These are phyloP conservation scores for Dryas octopetala DNA, from an alignment of 306 rosid species.

Conservation along the genomic window DNA sequence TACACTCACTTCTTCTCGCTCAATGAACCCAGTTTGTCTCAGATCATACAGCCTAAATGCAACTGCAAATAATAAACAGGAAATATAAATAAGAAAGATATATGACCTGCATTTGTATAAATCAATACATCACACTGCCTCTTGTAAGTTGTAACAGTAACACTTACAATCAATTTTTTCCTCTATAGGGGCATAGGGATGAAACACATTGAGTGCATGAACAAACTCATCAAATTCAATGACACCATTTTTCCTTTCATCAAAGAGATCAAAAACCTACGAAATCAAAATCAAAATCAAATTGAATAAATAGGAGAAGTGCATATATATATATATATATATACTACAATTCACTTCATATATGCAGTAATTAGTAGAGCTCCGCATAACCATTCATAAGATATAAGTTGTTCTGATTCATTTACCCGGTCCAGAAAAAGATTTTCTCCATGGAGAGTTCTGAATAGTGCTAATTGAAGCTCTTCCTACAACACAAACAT, in stretches of 20 bases:
- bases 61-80: conserved; percentile 47
- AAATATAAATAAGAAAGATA: conserved; percentile 20
- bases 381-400: neutral
- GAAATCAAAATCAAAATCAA: neutral
- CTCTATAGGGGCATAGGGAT: conserved; percentile 66
- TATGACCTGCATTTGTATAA: conserved; percentile 19
- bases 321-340: neutral
- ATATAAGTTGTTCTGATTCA: conserved; percentile 5
- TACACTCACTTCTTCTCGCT: conserved; percentile 74
- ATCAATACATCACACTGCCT: conserved; percentile 2
- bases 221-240: conserved; percentile 84
- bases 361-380: too few relatives aligned
- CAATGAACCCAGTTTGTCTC: conserved; percentile 78
- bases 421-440: conserved; percentile 75
- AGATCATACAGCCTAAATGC: conserved; percentile 81
- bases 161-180: conserved; percentile 78
- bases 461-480: conserved; percentile 72
- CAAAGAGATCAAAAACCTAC: conserved; percentile 83
- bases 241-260: conserved; percentile 72
- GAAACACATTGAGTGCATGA: conserved; percentile 64
- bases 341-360: neutral
- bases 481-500: conserved; percentile 54
- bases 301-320: neutral
- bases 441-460: conserved; percentile 51
- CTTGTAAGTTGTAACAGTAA: conserved; percentile 20